Conservation (phyloP, 768 basidiomycete species). For the Boletus reticuloceps region DNA sequence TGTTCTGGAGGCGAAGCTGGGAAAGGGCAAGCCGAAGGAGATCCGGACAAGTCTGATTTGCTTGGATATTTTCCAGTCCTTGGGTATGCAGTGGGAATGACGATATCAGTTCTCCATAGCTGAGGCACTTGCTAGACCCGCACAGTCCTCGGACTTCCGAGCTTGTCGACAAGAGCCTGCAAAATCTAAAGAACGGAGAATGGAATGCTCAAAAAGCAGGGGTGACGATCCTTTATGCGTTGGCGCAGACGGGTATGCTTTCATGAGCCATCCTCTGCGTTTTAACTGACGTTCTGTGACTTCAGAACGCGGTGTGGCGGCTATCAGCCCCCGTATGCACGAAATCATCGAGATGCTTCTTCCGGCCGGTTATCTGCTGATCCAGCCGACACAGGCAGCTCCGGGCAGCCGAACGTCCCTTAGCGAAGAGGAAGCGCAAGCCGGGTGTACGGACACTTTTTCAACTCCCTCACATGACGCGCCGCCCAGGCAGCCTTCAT, state of each 20-base stretch:
- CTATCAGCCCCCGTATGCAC: not conserved
- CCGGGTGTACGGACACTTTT: too few species aligned
- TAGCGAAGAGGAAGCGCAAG: too few species aligned
- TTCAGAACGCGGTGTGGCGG: not conserved
- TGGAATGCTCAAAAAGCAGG: constrained; percentile 25
- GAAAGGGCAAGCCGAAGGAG: constrained; percentile 8
- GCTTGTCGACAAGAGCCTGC: constrained; percentile 14
- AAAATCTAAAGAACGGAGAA: not conserved
- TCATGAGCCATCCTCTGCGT: not conserved
- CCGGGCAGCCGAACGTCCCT: too few species aligned
- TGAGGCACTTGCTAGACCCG: constrained; percentile 4
- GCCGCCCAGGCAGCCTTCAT: constrained; percentile 9
- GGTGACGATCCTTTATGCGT: constrained; percentile 20
- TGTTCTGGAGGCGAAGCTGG: constrained; percentile 14
- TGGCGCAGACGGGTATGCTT: constrained; percentile 18
- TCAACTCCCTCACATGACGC: not conserved
- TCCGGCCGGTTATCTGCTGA: not conserved
- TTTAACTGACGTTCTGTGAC: not conserved
- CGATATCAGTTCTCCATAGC: not conserved
- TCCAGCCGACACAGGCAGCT: not conserved
- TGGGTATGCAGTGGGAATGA: constrained; percentile 6
- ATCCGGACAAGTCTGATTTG: constrained; percentile 19
- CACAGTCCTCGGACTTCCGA: constrained; percentile 2
- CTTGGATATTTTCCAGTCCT: constrained; percentile 19
- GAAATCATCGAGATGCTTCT: not conserved